Evolutionary conservation across 257 asterid species (phyloP).

Genomic region (Gentiana straminea): DNA sequence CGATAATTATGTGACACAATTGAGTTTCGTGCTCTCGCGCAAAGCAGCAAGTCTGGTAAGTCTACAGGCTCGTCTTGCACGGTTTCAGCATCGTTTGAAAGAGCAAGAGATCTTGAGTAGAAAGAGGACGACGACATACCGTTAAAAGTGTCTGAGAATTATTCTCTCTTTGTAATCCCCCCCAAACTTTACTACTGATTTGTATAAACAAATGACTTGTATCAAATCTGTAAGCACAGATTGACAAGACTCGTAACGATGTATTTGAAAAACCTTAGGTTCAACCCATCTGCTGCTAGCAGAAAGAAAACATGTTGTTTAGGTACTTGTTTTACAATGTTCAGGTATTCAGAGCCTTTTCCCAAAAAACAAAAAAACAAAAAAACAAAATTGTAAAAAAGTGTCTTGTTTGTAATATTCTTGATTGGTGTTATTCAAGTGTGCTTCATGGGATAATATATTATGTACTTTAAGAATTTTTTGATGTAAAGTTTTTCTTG

Average conservation of each 20-base stretch:
- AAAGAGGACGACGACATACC: constrained; percentile 71
- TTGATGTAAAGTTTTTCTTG: too few species aligned
- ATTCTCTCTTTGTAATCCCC: too few species aligned
- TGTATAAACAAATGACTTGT: not conserved
- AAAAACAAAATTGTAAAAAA: too few species aligned
- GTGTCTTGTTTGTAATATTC: too few species aligned
- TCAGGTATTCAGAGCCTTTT: too few species aligned
- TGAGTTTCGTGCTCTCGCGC: constrained; percentile 82
- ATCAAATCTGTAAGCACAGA: not conserved
- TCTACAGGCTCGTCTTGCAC: constrained; percentile 93
- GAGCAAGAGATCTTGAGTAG: constrained; percentile 93
- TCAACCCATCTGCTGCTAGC: not conserved
- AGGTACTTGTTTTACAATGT: too few species aligned
- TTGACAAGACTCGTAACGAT: not conserved
- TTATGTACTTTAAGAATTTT: too few species aligned
- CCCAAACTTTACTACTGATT: not conserved
- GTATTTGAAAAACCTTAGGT: not conserved
- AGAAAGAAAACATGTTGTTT: too few species aligned
- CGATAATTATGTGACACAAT: constrained; percentile 73
- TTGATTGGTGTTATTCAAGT: too few species aligned
- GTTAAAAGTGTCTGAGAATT: constrained; percentile 15
- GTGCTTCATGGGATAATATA: too few species aligned
- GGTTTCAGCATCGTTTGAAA: constrained; percentile 92
- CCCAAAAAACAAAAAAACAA: too few species aligned
- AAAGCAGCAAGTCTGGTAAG: constrained; percentile 92